Evolutionary conservation across 2,329 filamentous ascomycete genomes (phyloP).

Genomic region (Aspergillus eucalypticola): DNA sequence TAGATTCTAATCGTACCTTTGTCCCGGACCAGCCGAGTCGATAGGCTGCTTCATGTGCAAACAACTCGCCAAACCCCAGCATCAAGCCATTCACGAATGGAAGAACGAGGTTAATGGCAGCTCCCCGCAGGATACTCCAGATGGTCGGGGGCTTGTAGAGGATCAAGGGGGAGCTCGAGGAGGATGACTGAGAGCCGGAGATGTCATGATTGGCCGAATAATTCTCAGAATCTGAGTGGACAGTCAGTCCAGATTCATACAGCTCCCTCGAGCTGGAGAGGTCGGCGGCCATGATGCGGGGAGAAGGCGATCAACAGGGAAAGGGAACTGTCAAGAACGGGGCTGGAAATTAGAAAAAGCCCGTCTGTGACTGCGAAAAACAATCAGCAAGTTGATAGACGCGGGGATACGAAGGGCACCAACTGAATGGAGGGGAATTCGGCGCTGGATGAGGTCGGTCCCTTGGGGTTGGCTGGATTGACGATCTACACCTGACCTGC

Average conservation of each 20-base stretch:
- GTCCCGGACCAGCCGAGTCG: constrained; percentile 90
- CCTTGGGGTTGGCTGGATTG: constrained; percentile 1
- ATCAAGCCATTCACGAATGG: constrained; percentile 98
- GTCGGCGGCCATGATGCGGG: constrained; percentile 36
- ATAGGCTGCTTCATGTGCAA: constrained; percentile 94
- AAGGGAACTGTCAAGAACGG: neutral
- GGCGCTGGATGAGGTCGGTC: neutral
- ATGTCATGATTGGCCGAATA: constrained; percentile 46
- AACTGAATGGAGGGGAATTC: neutral
- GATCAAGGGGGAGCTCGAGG: constrained; percentile 42
- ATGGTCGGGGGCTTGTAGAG: constrained; percentile 87
- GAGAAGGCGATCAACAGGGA: constrained; percentile 2
- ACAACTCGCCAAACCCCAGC: constrained; percentile 94
- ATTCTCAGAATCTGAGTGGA: constrained; percentile 52
- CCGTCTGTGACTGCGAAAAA: neutral
- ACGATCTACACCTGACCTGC: constrained; percentile 12
- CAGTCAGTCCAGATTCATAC: constrained; percentile 46
- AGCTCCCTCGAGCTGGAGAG: constrained; percentile 37
- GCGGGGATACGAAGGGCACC: neutral
- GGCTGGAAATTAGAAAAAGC: neutral
- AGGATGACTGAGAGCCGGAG: constrained; percentile 30
- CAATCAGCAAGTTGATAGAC: neutral
- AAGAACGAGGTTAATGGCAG: constrained; percentile 91
- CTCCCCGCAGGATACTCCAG: constrained; percentile 81
- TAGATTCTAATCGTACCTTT: constrained; percentile 64